Conservation (phyloP, 305 asterid species). For the Fraxinus dipetala region DNA sequence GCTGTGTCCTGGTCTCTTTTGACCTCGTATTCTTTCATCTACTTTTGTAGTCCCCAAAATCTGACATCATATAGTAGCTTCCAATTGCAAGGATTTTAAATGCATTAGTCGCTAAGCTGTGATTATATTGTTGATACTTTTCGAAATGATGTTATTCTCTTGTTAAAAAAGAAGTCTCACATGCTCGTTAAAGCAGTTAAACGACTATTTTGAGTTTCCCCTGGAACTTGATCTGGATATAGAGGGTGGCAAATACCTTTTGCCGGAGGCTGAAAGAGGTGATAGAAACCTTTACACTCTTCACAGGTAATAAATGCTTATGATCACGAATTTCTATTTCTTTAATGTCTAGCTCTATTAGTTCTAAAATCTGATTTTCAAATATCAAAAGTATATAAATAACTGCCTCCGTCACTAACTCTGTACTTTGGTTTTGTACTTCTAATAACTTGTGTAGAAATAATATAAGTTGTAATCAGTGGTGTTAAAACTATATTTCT, state of each 20-base stretch:
- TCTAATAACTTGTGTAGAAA: neutral
- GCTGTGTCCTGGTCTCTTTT: neutral
- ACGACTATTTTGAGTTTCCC: slow-evolving; percentile 61
- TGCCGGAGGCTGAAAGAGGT: slow-evolving; percentile 55
- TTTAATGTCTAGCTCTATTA: neutral
- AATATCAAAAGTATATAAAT: neutral
- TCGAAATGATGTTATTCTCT: neutral
- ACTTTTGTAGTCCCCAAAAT: neutral
- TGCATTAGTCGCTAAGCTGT: neutral
- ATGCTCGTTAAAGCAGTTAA: slow-evolving; percentile 42
- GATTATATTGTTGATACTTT: neutral
- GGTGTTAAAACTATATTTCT: neutral
- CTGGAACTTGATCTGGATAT: slow-evolving; percentile 63
- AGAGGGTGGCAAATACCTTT: slow-evolving; percentile 53
- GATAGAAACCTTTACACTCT: slow-evolving; percentile 61
- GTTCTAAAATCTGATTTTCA: neutral
- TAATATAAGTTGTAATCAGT: neutral
- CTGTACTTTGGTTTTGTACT: neutral
- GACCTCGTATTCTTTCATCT: neutral
- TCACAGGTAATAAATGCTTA: slow-evolving; percentile 44
- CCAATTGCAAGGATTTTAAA: neutral
- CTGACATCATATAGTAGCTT: neutral
- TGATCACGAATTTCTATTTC: neutral
- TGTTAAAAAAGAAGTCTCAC: neutral
- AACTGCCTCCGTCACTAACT: neutral